Base-by-base conservation (phyloP, 2,329 filamentous ascomycete genomes). In the Chalaropsis thielavioides region DNA sequence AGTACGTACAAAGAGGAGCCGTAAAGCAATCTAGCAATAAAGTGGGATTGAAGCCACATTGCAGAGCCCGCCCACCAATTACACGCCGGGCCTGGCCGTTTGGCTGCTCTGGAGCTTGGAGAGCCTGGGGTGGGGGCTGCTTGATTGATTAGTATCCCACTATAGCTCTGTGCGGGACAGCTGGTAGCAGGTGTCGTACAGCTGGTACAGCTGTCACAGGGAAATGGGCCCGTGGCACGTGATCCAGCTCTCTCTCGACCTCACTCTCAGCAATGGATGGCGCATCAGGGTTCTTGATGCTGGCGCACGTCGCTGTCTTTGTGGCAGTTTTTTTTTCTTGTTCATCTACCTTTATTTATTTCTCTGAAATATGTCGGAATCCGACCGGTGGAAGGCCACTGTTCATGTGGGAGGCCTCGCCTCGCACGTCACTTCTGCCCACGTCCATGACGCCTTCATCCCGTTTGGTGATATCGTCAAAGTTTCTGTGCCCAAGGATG, bases 401-500 rank as follows among this genome's bases (percentile, higher is more conserved):
- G 82, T 99, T 68, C 95, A 95, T 73, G 89, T 99, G 62, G 92
- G 92, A 68, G 92, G 92, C 40, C 83, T 99, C 62, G 86, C 94
- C 69, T 84, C 87, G 68, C 81, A 85, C 62, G 91, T 95, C 66
- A 92, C 87, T 13, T 79, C 80, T 44, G 82, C 84, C 67, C 89
- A 87, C 68, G 80, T 99, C 59, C 87, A 91, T 71, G 90, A 95
- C 71, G 92, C 92, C 64, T 99, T 99, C 77, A 83, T 99, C 66
- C 94, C 95, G 0, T 99, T 99, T 74, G 94, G 95, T 72, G 92
- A 96, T 74, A 92, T 99, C 68, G 85, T 89, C 69, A 91, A 96
- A 73, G 87, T 99, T 69, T 88, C 90, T 61, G 78, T 99, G 17
- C 94, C 94, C 22, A 95, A 94, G 75, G 88, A 90, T 66, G 92